Base-by-base conservation (phyloP, 768 basidiomycete genomes). In the Pholiota conissans region DNA sequence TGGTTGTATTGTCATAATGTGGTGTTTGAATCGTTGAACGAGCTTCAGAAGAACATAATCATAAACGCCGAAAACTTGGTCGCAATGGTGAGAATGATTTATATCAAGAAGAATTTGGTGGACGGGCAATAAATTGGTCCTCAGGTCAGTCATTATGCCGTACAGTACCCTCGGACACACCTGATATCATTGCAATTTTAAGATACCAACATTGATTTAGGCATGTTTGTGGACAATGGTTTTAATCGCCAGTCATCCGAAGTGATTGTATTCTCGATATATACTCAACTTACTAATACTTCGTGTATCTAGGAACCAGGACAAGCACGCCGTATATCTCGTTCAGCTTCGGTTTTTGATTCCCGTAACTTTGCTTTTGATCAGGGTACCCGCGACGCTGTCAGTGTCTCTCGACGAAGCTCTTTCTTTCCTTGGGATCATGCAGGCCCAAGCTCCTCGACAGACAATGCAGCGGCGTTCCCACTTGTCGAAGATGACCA, bases 351-450 rank as follows among this genome's bases (percentile, higher is more conserved):
- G 39, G 64, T 77, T 8, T 58, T 81, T 24, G 82, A 79, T 34
- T 80, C 63, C 24, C 65, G 77, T 49, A 72, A 84, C 56, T 71
- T 87, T 40, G 80, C 75, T 11, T 63, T 82, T 49, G 80, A 81
- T 45, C 58, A 78, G 5, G 76, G 69, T 32, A 62, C 69, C 9
- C 67, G 73, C 27, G 74, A 76, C 37, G 69, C 70, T 29, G 68
- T 72, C 39, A 73, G 75, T 46, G 81, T 76, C 27, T 89, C 89
- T 18, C 89, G 90, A 64, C 76, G 80, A 30, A 89, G 84, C 61
- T 84, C 86, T 8, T 67, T 92, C 28, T 91, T 91, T 67, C 91
- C 91, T 5, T 93, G 91, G 91, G 90, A 93, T 65, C 82, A 92
- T 67, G 90, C 90, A 4, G 88, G 85, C 3, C 74, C 80, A 5